Base-by-base conservation (phyloP, 176 grass and related monocot genomes). In the Musa itinerans region DNA sequence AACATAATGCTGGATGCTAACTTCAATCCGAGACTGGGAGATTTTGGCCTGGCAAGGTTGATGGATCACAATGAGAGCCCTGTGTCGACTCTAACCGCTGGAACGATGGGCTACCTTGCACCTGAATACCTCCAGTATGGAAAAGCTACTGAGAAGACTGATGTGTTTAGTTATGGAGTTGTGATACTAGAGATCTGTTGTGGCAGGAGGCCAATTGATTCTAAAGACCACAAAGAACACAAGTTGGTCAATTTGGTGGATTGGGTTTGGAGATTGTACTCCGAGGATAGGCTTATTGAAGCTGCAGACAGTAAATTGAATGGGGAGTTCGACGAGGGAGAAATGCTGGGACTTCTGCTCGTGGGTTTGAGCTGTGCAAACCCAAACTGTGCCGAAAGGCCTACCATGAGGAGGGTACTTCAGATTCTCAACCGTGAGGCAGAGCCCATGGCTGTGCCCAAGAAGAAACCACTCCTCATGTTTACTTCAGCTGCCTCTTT, bases 71-170 rank as follows among this genome's bases (percentile, higher is more conserved):
- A 89, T 52, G 79, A 90, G 75, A 97, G 93, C 72, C 93, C 90
- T 2, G 84, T 93, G 8, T 97, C 93, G 43, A 97, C 90, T 26
- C 86, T 97, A 53, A 97, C 90, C 10, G 90, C 93, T 0, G 93
- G 93, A 1, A 97, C 93, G 9, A 97, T 97, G 93, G 93, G 88
- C 1, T 97, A 97, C 83, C 89, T 97, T 0, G 93, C 93, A 15
- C 93, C 93, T 1, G 93, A 97, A 79, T 97, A 97, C 72, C 84
- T 97, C 6, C 93, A 97, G 73, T 97, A 82, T 12, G 93, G 93
- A 22, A 97, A 92, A 81, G 93, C 93, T 25, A 97, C 90, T 0
- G 90, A 97, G 50, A 86, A 90, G 84, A 90, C 93, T 26, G 90
- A 97, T 74, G 90, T 97, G 2, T 97, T 97, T 78, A 97, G 93